phyloP scores from a whole-genome alignment of 2,329 filamentous ascomycete species.

The Amylocarpus encephaloides region DNA sequence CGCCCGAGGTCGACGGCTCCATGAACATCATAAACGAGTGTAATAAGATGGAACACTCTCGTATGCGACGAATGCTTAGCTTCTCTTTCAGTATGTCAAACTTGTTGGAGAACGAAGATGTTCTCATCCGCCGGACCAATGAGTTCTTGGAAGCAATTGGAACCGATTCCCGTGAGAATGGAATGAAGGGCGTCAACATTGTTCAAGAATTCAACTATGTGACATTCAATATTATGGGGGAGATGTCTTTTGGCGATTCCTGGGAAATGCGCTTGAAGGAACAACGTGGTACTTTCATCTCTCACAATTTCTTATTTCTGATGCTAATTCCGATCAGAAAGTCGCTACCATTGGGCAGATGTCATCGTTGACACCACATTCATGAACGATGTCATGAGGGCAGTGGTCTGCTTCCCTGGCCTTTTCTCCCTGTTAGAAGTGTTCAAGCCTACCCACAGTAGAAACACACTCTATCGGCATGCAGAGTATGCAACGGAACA shows the following conservation, averaged over 20 bases:
- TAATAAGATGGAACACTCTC: conserved; percentile 17
- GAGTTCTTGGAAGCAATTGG: conserved; percentile 12
- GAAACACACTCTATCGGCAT: conserved; percentile 15
- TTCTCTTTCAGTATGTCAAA: conserved; percentile 20
- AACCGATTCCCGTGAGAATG: background rate
- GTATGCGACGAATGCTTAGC: conserved; percentile 20
- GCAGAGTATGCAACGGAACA: conserved; percentile 19
- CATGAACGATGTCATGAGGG: conserved; percentile 23
- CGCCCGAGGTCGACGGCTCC: conserved; percentile 18
- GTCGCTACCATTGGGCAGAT: conserved; percentile 21
- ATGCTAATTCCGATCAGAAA: conserved; percentile 4
- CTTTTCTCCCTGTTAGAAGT: conserved; percentile 14
- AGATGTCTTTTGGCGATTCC: conserved; percentile 20
- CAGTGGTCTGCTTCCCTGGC: conserved; percentile 15
- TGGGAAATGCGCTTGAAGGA: conserved; percentile 14
- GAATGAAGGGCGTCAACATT: conserved; percentile 13
- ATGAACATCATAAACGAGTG: conserved; percentile 23
- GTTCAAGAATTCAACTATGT: conserved; percentile 19
- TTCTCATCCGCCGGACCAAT: conserved; percentile 14
- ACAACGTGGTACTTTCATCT: conserved; percentile 8
- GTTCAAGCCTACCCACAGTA: conserved; percentile 14
- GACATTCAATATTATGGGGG: conserved; percentile 20
- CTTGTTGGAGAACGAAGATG: conserved; percentile 19
- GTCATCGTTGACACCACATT: conserved; percentile 20
- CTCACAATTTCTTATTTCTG: background rate